Percentiles rank a stretch among this genome's conserved stretches.
These are phyloP conservation scores for Pseudogymnoascus sp. DNA, from an alignment of 2,329 filamentous ascomycete genomes.

Conservation along the genomic window DNA sequence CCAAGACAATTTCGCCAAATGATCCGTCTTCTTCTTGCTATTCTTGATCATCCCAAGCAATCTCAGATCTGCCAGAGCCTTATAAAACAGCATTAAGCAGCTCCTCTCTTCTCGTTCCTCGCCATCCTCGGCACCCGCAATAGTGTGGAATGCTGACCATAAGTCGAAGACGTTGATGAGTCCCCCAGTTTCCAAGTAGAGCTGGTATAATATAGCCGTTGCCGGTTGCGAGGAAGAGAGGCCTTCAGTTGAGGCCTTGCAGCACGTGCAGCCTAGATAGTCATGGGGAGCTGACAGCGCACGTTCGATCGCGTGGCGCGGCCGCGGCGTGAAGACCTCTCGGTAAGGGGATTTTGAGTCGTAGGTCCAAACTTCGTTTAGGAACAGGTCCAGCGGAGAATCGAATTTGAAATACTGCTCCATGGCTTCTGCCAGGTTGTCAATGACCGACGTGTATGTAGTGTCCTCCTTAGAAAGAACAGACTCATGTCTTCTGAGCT, in stretches of 20 bases:
- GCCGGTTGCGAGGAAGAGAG: conserved; percentile 58
- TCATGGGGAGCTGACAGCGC: conserved; percentile 67
- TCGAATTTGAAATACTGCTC: conserved; percentile 36
- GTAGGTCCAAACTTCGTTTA: conserved; percentile 70
- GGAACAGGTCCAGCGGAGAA: conserved; percentile 42
- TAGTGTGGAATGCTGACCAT: conserved; percentile 67
- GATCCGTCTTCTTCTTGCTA: conserved; percentile 87
- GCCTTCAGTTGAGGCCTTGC: conserved; percentile 41
- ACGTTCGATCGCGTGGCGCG: conserved; percentile 63
- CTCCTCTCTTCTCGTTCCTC: conserved; percentile 44
- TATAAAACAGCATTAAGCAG: conserved; percentile 73
- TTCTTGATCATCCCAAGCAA: conserved; percentile 80
- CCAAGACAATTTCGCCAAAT: conserved; percentile 76
- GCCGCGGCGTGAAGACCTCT: conserved; percentile 68
- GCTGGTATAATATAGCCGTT: conserved; percentile 67
- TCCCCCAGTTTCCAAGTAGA: conserved; percentile 70
- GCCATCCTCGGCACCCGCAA: conserved; percentile 37
- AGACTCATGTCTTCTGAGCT: conserved; percentile 68
- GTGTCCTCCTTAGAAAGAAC: conserved; percentile 64
- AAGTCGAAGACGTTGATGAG: conserved; percentile 74
- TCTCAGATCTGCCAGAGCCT: conserved; percentile 74
- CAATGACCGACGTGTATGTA: conserved; percentile 60
- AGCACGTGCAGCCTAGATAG: conserved; percentile 69
- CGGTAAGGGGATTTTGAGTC: conserved; percentile 62
- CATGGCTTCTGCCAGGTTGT: conserved; percentile 46